A percentile compares a stretch with the other conserved stretches of the same genome.
phyloP scores from a whole-genome alignment of 164 flowering plant genomes.

The Magnolia changhungtana region DNA sequence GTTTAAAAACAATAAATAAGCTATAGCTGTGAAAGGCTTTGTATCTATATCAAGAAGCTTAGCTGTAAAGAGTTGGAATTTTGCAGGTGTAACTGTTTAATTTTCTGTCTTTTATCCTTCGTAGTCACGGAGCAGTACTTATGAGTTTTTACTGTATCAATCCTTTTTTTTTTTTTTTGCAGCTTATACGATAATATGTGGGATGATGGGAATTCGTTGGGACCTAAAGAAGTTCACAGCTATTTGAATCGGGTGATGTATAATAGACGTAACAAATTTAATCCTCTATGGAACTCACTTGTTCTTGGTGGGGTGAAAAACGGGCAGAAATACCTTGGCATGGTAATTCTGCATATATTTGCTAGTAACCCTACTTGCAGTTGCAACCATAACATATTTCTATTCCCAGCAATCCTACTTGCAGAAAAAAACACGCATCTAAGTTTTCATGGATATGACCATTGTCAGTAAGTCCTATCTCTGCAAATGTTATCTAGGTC shows the following conservation, averaged over 20 bases:
- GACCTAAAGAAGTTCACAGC: constrained; percentile 91
- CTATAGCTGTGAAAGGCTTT: too few species aligned
- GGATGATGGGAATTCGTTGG: constrained; percentile 96
- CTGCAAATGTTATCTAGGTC: constrained; percentile 43
- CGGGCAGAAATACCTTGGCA: constrained; percentile 93
- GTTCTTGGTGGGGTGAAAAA: constrained; percentile 94
- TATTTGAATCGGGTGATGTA: constrained; percentile 57
- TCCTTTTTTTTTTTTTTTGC: constrained; percentile 9
- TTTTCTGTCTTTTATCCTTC: neutral
- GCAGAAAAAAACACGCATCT: too few species aligned
- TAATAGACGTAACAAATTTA: constrained; percentile 36
- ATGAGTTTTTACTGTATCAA: neutral
- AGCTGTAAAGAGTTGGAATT: too few species aligned
- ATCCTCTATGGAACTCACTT: constrained; percentile 94
- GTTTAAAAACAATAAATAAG: too few species aligned
- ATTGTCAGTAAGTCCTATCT: too few species aligned
- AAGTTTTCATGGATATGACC: neutral
- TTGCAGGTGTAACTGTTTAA: neutral
- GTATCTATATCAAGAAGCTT: too few species aligned
- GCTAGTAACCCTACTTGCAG: neutral
- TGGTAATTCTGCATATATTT: constrained; percentile 34
- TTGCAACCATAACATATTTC: too few species aligned
- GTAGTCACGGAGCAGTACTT: neutral
- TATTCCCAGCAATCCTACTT: too few species aligned
- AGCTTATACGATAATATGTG: constrained; percentile 95